phyloP scores from a whole-genome alignment of 106 monocot species.

The Allium cepa region DNA sequence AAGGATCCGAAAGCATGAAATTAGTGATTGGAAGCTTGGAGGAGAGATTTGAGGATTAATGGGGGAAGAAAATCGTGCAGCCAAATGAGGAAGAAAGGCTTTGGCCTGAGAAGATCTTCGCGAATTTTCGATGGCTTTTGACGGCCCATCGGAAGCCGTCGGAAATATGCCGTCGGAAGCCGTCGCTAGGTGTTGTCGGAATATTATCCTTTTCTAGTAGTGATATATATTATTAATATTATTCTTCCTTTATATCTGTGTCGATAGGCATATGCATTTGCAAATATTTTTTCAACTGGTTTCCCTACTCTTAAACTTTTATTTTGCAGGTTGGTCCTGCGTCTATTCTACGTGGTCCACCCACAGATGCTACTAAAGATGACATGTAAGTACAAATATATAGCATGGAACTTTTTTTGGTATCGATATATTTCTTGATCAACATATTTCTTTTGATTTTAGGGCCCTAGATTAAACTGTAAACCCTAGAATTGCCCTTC shows the following conservation, averaged over 20 bases:
- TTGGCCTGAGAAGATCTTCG: too few relatives aligned
- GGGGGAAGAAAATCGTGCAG: too few relatives aligned
- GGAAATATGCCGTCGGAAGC: too few relatives aligned
- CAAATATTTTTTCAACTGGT: not conserved
- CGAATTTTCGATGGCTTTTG: too few relatives aligned
- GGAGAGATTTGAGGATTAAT: too few relatives aligned
- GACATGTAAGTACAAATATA: slow-evolving; percentile 48
- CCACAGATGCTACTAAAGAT: slow-evolving; percentile 48
- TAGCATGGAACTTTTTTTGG: not conserved
- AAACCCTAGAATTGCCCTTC: slow-evolving; percentile 63
- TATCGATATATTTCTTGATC: too few relatives aligned
- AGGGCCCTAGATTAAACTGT: slow-evolving; percentile 86
- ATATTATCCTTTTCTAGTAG: too few relatives aligned
- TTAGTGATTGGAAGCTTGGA: too few relatives aligned
- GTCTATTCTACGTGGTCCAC: slow-evolving; percentile 82
- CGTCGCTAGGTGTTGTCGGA: too few relatives aligned
- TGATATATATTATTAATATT: not conserved
- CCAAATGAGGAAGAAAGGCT: too few relatives aligned
- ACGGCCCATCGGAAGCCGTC: too few relatives aligned
- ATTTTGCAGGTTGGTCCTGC: slow-evolving; percentile 79
- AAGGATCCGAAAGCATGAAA: too few relatives aligned
- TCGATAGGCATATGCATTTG: not conserved
- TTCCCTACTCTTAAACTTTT: not conserved
- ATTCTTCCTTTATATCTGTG: not conserved
- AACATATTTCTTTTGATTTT: not conserved